Percentiles rank a stretch among this genome's conserved stretches.
These are phyloP conservation scores for Agrocybe chaxingu DNA, from an alignment of 768 basidiomycete genomes.

Conservation along the genomic window DNA sequence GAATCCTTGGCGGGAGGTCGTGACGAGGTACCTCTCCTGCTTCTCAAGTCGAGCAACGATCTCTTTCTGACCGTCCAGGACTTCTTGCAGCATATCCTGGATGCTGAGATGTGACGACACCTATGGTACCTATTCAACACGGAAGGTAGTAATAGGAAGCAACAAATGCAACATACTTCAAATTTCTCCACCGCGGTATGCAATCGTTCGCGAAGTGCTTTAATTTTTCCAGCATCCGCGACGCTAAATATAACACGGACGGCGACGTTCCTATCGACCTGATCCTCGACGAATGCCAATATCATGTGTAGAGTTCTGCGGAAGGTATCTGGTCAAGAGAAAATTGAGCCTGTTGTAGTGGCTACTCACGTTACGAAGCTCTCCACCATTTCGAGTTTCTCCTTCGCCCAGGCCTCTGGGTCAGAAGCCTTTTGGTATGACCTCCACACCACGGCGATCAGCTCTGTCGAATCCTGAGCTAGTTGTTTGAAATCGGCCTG, in stretches of 20 bases:
- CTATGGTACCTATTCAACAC: neutral
- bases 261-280: neutral
- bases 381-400: conserved; percentile 4
- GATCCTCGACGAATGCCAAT: conserved; percentile 3
- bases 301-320: conserved; percentile 11
- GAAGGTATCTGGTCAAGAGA: neutral
- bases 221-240: conserved; percentile 2
- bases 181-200: conserved; percentile 9
- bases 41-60: conserved; percentile 2
- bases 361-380: conserved; percentile 8
- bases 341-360: too few relatives aligned
- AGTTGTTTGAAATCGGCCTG: conserved; percentile 12
- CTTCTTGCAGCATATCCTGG: conserved; percentile 6
- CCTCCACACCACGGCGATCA: conserved; percentile 11
- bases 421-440: conserved; percentile 7
- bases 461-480: conserved; percentile 5
- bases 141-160: neutral
- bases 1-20: too few relatives aligned
- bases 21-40: too few relatives aligned
- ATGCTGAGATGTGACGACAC: conserved; percentile 12
- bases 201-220: conserved; percentile 12
- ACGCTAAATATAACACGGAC: conserved; percentile 6
- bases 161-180: conserved; percentile 3
- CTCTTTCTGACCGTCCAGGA: conserved; percentile 8
- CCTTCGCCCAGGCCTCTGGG: conserved; percentile 10